Evolutionary conservation across 179 eudicot genomes (phyloP).

Genomic region (Silene noctiflora): DNA sequence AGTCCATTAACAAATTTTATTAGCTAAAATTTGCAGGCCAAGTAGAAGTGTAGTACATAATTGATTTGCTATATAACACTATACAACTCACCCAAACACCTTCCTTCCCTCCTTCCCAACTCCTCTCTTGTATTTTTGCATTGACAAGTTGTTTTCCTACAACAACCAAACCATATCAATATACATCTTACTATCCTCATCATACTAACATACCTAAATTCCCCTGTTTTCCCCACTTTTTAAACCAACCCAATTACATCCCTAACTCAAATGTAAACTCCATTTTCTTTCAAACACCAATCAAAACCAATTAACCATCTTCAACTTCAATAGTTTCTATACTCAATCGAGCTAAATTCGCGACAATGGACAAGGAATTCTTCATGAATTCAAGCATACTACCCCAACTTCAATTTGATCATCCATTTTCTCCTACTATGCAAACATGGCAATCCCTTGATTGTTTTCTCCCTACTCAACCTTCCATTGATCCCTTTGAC

Average conservation of each 20-base stretch:
- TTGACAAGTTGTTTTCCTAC: neutral
- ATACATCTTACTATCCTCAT: neutral
- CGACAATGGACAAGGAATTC: slow-evolving; percentile 59
- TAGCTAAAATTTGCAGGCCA: neutral
- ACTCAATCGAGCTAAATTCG: neutral
- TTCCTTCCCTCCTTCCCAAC: neutral
- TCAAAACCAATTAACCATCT: neutral
- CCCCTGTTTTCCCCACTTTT: slow-evolving; percentile 25
- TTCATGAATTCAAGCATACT: slow-evolving; percentile 36
- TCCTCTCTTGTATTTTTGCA: neutral
- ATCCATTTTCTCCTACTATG: slow-evolving; percentile 26
- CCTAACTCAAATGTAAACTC: slow-evolving; percentile 14
- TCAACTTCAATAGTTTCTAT: neutral
- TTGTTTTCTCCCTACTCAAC: slow-evolving; percentile 2
- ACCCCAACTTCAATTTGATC: slow-evolving; percentile 33
- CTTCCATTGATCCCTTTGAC: slow-evolving; percentile 38
- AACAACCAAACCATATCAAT: slow-evolving; percentile 6
- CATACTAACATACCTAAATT: neutral
- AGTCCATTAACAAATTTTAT: neutral
- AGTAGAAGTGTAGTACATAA: neutral
- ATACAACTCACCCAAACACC: slow-evolving; percentile 26
- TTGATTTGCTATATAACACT: slow-evolving; percentile 28
- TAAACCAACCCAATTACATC: neutral
- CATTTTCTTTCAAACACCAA: neutral
- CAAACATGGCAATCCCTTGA: slow-evolving; percentile 43